Conservation (phyloP, 2,329 filamentous ascomycete genomes). For the Phaeophleospora eucalypticola region DNA sequence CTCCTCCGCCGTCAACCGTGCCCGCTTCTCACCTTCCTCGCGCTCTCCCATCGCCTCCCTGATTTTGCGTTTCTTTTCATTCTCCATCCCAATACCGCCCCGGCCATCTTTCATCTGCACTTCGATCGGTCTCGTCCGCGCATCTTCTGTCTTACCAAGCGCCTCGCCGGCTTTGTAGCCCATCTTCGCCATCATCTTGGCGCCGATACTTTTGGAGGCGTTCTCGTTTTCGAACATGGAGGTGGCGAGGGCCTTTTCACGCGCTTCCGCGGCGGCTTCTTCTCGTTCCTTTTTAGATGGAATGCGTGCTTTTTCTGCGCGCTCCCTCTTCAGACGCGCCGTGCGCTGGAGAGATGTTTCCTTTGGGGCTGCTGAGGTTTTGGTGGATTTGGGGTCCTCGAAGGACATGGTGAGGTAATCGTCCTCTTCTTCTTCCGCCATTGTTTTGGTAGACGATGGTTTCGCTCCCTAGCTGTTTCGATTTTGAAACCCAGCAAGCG, state of each 20-base stretch:
- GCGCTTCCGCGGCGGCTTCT: constrained; percentile 65
- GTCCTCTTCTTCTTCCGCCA: constrained; percentile 65
- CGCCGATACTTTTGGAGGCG: constrained; percentile 67
- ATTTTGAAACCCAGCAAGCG: no score
- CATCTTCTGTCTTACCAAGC: constrained; percentile 59
- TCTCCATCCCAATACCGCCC: constrained; percentile 78
- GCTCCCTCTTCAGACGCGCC: constrained; percentile 51
- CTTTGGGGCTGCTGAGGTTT: constrained; percentile 36
- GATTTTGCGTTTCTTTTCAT: constrained; percentile 72
- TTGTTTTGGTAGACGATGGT: no score
- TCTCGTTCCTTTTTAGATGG: constrained; percentile 81
- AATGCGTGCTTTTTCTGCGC: constrained; percentile 57
- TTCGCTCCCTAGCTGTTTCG: no score
- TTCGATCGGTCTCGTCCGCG: constrained; percentile 67
- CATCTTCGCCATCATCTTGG: constrained; percentile 95
- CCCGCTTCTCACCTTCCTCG: constrained; percentile 50
- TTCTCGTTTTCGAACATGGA: constrained; percentile 51
- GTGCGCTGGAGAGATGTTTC: constrained; percentile 62
- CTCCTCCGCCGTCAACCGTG: constrained; percentile 62
- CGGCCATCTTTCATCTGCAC: constrained; percentile 74
- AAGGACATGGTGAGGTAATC: constrained; percentile 99
- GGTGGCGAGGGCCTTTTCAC: constrained; percentile 72
- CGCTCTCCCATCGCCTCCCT: constrained; percentile 51
- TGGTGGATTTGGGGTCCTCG: constrained; percentile 51
- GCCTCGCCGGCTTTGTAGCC: constrained; percentile 71